Percentiles rank a stretch among this genome's conserved stretches.
Evolutionary conservation across 2,329 filamentous ascomycete species (phyloP).

Genomic region (Trichoderma pleuroti): DNA sequence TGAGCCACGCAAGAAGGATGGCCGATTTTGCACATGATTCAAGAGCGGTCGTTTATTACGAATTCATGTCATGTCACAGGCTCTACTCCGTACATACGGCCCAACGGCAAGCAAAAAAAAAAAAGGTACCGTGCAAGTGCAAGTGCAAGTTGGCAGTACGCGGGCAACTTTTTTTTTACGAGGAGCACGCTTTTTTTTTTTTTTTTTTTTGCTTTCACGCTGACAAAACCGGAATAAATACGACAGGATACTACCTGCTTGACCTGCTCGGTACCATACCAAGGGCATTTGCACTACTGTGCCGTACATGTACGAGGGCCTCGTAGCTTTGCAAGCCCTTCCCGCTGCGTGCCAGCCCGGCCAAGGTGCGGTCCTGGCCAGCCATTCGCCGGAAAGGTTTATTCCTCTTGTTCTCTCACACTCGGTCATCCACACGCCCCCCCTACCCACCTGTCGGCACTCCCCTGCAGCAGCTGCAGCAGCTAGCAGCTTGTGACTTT

Average conservation of each 20-base stretch:
- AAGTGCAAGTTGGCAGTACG: neutral
- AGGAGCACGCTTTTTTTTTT: neutral
- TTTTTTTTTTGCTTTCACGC: neutral
- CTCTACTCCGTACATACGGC: too few species aligned
- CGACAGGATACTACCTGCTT: neutral
- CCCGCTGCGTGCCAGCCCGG: conserved; percentile 12
- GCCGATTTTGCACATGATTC: neutral
- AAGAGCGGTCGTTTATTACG: neutral
- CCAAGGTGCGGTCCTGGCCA: neutral
- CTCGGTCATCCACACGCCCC: neutral
- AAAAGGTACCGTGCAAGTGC: neutral
- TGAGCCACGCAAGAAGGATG: neutral
- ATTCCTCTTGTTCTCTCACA: neutral
- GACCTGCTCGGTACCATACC: neutral
- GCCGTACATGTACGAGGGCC: neutral
- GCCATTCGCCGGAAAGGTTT: conserved; percentile 5
- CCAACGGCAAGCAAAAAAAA: neutral
- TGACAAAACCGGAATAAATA: neutral
- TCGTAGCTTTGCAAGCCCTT: conserved; percentile 2
- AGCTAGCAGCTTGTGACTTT: conserved; percentile 1
- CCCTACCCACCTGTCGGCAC: neutral
- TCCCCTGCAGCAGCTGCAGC: conserved; percentile 12
- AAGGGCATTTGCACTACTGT: neutral
- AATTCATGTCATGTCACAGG: too few species aligned
- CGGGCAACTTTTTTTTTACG: neutral